These are phyloP conservation scores for Anthoceros angustus DNA, from an alignment of 225 moss, liverwort and hornwort species.

Conservation along the genomic window DNA sequence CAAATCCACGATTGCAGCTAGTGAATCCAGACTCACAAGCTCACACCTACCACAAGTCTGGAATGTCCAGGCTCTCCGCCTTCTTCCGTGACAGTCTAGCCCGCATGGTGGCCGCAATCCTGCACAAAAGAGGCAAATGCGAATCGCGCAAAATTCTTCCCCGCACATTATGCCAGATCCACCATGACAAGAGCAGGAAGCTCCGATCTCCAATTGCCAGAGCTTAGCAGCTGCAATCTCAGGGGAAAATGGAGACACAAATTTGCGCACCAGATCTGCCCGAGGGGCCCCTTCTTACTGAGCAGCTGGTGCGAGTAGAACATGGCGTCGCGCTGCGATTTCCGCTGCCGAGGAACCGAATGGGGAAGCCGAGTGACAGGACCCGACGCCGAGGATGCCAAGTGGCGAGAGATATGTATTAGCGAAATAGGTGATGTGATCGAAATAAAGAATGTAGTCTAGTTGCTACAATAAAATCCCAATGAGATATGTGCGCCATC, in stretches of 20 bases:
- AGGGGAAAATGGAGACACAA: not conserved
- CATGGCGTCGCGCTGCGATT: slow-evolving; percentile 7
- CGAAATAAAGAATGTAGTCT: too few relatives aligned
- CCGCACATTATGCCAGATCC: not conserved
- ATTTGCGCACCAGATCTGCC: slow-evolving; percentile 30
- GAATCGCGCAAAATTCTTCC: not conserved
- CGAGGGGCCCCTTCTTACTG: slow-evolving; percentile 28
- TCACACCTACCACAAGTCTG: slow-evolving; percentile 20
- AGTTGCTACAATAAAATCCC: too few relatives aligned
- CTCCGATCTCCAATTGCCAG: not conserved
- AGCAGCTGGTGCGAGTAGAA: slow-evolving; percentile 34
- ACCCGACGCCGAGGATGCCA: too few relatives aligned
- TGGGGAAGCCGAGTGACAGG: too few relatives aligned
- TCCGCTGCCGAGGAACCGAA: not conserved
- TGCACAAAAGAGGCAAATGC: not conserved
- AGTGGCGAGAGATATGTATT: too few relatives aligned
- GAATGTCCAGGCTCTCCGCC: slow-evolving; percentile 30
- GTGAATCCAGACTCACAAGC: not conserved
- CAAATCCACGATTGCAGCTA: not conserved
- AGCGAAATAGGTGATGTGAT: too few relatives aligned
- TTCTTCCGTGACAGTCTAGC: slow-evolving; percentile 27
- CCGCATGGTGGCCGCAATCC: slow-evolving; percentile 42
- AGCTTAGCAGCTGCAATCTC: not conserved
- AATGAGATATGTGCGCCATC: too few relatives aligned
- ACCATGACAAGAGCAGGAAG: too few relatives aligned